Conservation (phyloP, 345 rosid species). For the Clausena lansium region DNA sequence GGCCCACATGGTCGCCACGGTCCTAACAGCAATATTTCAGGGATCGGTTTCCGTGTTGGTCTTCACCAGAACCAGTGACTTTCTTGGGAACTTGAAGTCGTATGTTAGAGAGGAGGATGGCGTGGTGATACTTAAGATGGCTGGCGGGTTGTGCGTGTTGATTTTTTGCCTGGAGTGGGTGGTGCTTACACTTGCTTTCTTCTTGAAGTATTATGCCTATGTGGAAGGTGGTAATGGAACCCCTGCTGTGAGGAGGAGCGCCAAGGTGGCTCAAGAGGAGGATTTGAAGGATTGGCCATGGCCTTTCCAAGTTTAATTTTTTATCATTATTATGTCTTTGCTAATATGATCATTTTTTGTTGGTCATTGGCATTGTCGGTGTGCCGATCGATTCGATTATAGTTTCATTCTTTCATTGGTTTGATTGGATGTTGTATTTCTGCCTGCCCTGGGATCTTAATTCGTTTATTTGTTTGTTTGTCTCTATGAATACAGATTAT, state of each 20-base stretch:
- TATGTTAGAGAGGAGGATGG: constrained; percentile 89
- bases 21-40: constrained; percentile 83
- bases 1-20: constrained; percentile 83
- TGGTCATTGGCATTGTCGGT: constrained; percentile 7
- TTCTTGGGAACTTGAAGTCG: constrained; percentile 64
- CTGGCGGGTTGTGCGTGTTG: constrained; percentile 69
- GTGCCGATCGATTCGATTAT: constrained; percentile 11
- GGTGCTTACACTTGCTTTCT: constrained; percentile 81
- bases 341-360: background rate
- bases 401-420: constrained; percentile 12
- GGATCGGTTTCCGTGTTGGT: constrained; percentile 84
- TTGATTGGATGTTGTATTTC: background rate
- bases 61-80: constrained; percentile 64
- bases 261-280: constrained; percentile 78
- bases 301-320: constrained; percentile 66
- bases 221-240: constrained; percentile 47
- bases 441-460: background rate
- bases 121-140: constrained; percentile 67
- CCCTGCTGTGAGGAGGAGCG: constrained; percentile 39
- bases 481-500: background rate
- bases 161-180: constrained; percentile 90
- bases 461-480: background rate
- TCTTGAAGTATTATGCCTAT: constrained; percentile 70
- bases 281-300: constrained; percentile 79
- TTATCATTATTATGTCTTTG: background rate